These are phyloP conservation scores for Geotrichum siamense DNA, from an alignment of 1,139 yeast genomes.

Conservation along the genomic window DNA sequence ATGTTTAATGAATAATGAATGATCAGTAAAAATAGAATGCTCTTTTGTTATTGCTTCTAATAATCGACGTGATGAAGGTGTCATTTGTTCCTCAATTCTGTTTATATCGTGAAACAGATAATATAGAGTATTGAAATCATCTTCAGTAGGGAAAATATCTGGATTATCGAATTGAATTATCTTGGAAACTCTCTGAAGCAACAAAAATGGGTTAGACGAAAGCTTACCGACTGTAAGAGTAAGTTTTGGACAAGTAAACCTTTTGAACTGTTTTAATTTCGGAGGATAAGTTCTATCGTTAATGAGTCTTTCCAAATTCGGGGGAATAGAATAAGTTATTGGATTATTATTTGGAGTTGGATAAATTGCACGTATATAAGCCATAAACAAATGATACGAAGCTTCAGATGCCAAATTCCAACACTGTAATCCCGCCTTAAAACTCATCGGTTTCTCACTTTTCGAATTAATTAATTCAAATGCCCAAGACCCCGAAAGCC, in stretches of 20 bases:
- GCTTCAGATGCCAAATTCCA: constrained; percentile 78
- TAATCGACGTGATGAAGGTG: constrained; percentile 67
- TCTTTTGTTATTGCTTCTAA: constrained; percentile 43
- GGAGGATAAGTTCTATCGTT: constrained; percentile 29
- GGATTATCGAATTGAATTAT: constrained; percentile 65
- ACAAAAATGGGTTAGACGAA: constrained; percentile 52
- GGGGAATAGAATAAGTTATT: background rate
- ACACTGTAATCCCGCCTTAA: constrained; percentile 62
- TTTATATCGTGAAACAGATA: constrained; percentile 60
- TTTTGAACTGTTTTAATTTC: constrained; percentile 30
- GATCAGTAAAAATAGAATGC: constrained; percentile 29
- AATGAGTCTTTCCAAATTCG: background rate
- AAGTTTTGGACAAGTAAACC: constrained; percentile 59
- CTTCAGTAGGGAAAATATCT: constrained; percentile 62
- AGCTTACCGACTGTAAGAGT: constrained; percentile 56
- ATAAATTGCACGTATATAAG: constrained; percentile 69
- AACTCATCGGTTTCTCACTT: constrained; percentile 35
- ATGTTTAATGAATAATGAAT: constrained; percentile 26
- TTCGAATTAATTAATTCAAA: constrained; percentile 43
- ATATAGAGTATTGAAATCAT: constrained; percentile 69
- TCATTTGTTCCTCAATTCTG: constrained; percentile 56
- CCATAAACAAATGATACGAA: constrained; percentile 66
- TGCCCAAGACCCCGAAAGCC: constrained; percentile 87
- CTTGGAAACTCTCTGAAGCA: constrained; percentile 54
- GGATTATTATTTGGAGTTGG: constrained; percentile 16